These are phyloP conservation scores for Pugionium dolabratum DNA, from an alignment of 345 rosid species.

Conservation along the genomic window DNA sequence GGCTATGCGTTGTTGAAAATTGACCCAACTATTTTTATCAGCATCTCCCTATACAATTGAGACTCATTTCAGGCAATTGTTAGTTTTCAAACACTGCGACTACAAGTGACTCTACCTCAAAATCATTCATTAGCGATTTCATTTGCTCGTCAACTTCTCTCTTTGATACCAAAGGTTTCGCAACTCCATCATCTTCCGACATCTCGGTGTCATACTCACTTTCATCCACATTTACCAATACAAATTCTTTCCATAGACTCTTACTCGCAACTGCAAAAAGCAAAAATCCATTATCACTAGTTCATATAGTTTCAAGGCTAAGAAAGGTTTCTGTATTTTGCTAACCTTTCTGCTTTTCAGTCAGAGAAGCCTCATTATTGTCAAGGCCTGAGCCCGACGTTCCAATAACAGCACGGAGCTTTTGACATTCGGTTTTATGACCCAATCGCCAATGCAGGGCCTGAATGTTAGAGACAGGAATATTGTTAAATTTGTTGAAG, in stretches of 20 bases:
- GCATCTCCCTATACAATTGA: constrained; percentile 58
- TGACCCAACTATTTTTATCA: constrained; percentile 62
- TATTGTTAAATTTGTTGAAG: neutral
- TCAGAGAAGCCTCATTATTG: constrained; percentile 36
- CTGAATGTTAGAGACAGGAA: constrained; percentile 46
- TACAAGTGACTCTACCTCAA: constrained; percentile 53
- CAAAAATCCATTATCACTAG: constrained; percentile 1
- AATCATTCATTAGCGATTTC: constrained; percentile 54
- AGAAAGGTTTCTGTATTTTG: constrained; percentile 5
- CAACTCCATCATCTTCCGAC: constrained; percentile 46
- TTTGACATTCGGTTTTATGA: constrained; percentile 67
- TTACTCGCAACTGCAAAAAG: constrained; percentile 66
- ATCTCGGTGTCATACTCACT: constrained; percentile 62
- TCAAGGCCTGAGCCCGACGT: constrained; percentile 39
- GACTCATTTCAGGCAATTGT: neutral
- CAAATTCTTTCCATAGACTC: constrained; percentile 79
- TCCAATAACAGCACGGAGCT: constrained; percentile 39
- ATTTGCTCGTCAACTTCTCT: constrained; percentile 44
- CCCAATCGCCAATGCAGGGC: constrained; percentile 65
- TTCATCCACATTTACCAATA: constrained; percentile 66
- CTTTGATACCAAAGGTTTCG: constrained; percentile 49
- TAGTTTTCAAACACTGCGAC: neutral
- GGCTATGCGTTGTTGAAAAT: constrained; percentile 59
- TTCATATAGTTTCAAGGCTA: constrained; percentile 11
- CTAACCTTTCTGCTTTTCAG: constrained; percentile 52